Evolutionary conservation across 352 stramenopile genomes (phyloP).

Genomic region (Phytophthora parvispora): DNA sequence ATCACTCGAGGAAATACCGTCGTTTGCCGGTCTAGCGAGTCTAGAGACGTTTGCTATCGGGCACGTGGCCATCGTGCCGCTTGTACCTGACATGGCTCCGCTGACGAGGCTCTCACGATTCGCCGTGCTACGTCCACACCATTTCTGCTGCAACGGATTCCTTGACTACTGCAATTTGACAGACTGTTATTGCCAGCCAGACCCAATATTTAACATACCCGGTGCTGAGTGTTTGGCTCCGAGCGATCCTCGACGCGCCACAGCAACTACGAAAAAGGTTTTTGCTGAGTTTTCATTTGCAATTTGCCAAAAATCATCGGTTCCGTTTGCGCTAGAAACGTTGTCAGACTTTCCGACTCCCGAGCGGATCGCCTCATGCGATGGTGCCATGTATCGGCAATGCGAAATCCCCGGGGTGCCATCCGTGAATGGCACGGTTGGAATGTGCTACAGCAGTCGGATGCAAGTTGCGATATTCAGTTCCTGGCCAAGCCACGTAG

Average conservation of each 20-base stretch:
- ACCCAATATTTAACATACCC: constrained; percentile 8
- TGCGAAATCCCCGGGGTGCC: constrained; percentile 22
- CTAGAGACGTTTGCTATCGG: constrained; percentile 21
- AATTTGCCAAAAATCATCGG: constrained; percentile 10
- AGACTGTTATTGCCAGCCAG: constrained; percentile 14
- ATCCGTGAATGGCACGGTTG: constrained; percentile 5
- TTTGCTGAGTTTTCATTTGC: constrained; percentile 16
- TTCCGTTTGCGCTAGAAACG: constrained; percentile 11
- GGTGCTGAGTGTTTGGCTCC: constrained; percentile 14
- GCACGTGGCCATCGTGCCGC: neutral
- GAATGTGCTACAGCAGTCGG: constrained; percentile 36
- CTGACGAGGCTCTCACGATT: constrained; percentile 20
- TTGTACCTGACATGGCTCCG: constrained; percentile 25
- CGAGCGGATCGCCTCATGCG: constrained; percentile 9
- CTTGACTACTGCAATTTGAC: constrained; percentile 14
- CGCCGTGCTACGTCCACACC: constrained; percentile 16
- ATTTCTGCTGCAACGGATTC: constrained; percentile 38
- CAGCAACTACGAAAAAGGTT: constrained; percentile 1
- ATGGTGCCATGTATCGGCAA: constrained; percentile 22
- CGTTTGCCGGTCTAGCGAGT: constrained; percentile 11
- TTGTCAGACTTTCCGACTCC: constrained; percentile 12
- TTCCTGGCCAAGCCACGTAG: no score
- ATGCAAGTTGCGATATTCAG: constrained; percentile 35
- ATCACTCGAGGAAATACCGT: constrained; percentile 16
- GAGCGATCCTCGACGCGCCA: constrained; percentile 20